phyloP scores from a whole-genome alignment of 352 stramenopile genomes.

The Pythium volutum region DNA sequence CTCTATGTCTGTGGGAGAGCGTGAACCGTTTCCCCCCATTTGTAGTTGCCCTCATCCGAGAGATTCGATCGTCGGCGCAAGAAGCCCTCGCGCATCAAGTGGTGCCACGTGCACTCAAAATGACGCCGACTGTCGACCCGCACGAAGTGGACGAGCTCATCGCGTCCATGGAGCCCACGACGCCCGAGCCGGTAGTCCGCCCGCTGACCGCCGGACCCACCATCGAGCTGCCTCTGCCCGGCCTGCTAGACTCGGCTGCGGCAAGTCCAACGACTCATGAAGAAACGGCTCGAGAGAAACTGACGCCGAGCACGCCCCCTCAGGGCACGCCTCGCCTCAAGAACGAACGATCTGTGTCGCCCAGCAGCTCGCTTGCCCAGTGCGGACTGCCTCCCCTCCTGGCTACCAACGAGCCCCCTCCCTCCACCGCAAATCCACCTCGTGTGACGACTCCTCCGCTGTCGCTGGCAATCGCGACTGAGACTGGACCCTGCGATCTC shows the following conservation, averaged over 20 bases:
- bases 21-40: not conserved
- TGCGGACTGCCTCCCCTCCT: not conserved
- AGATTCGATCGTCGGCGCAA: not conserved
- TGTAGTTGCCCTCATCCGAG: not conserved
- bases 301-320: conserved; percentile 2
- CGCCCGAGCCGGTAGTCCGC: not conserved
- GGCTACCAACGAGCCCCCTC: not conserved
- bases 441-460: not conserved
- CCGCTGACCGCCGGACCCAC: not conserved
- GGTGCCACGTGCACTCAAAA: not conserved
- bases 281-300: conserved; percentile 19
- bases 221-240: not conserved
- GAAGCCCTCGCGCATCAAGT: not conserved
- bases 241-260: not conserved
- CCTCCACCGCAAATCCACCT: not conserved
- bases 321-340: not conserved
- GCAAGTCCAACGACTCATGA: not conserved
- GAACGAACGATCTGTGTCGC: conserved; percentile 4
- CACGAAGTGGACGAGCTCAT: conserved; percentile 24
- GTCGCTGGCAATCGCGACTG: not conserved
- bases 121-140: not conserved
- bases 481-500: conserved; percentile 3
- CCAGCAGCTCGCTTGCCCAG: not conserved
- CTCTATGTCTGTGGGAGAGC: not conserved
- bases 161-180: conserved; percentile 19